Conservation (phyloP, 495 filamentous ascomycete species). For the Penicilliopsis zonata region DNA sequence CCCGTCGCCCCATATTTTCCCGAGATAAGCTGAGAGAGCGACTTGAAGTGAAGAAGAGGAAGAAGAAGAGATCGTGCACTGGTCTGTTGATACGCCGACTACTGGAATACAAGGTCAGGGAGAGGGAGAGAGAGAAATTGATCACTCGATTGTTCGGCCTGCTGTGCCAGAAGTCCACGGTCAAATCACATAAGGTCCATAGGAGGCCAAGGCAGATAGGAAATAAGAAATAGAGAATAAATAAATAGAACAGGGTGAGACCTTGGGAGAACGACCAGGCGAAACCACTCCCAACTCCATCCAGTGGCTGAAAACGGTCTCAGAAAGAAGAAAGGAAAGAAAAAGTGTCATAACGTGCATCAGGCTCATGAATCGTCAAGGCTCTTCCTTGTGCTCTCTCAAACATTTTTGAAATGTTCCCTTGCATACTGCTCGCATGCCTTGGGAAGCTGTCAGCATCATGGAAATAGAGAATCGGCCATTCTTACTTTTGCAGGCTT, state of each 20-base stretch:
- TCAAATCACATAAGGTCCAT: too few relatives aligned
- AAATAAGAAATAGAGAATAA: conserved; percentile 14
- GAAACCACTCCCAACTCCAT: too few relatives aligned
- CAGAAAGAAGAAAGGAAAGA: conserved; percentile 12
- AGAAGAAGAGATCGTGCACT: too few relatives aligned
- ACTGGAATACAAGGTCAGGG: too few relatives aligned
- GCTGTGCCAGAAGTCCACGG: too few relatives aligned
- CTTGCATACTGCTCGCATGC: conserved; percentile 98
- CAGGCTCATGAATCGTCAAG: conserved; percentile 28
- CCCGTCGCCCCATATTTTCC: too few relatives aligned
- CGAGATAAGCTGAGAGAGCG: too few relatives aligned
- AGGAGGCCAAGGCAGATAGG: conserved; percentile 2
- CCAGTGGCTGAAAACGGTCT: conserved; percentile 8
- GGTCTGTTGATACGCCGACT: too few relatives aligned
- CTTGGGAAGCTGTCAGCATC: conserved; percentile 25
- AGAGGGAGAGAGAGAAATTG: too few relatives aligned
- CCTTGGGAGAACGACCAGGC: conserved; percentile 6
- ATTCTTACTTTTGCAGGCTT: conserved; percentile 84
- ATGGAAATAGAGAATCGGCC: background rate
- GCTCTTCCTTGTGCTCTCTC: conserved; percentile 15
- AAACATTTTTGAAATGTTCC: conserved; percentile 69
- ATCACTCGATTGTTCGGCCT: too few relatives aligned
- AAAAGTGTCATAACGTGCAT: conserved; percentile 26
- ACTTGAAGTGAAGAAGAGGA: too few relatives aligned
- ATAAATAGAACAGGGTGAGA: conserved; percentile 19